These are phyloP conservation scores for Fusarium oligoseptatum DNA, from an alignment of 2,329 filamentous ascomycete genomes.

Conservation along the genomic window DNA sequence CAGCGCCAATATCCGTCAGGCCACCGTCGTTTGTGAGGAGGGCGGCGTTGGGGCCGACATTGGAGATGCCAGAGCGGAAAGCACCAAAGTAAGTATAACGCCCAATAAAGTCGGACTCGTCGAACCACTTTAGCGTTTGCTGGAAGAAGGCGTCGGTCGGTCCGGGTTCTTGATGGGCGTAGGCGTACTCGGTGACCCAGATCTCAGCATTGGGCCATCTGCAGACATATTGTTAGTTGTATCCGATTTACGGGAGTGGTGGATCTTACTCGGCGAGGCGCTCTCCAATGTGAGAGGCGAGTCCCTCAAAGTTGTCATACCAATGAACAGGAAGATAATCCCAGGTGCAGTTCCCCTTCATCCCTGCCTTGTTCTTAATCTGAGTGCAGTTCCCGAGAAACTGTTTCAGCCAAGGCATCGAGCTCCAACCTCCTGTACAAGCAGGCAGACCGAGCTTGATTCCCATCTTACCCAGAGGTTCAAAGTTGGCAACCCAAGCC, in stretches of 20 bases:
- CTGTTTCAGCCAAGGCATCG: constrained; percentile 75
- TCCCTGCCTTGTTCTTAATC: constrained; percentile 61
- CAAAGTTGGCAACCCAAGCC: constrained; percentile 78
- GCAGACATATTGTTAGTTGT: background rate
- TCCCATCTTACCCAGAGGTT: constrained; percentile 74
- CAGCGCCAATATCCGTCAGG: constrained; percentile 81
- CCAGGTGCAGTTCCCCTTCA: constrained; percentile 67
- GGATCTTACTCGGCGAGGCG: constrained; percentile 51
- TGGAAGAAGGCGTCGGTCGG: constrained; percentile 78
- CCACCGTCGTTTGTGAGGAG: constrained; percentile 77
- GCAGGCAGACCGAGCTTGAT: constrained; percentile 78
- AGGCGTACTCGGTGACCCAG: constrained; percentile 86
- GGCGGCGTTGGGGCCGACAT: constrained; percentile 79
- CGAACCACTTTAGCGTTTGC: constrained; percentile 74
- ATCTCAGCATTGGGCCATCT: constrained; percentile 73
- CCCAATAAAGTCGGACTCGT: constrained; percentile 67
- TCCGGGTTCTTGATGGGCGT: constrained; percentile 66
- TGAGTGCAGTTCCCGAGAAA: constrained; percentile 75
- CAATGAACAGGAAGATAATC: constrained; percentile 76
- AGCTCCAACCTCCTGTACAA: constrained; percentile 71
- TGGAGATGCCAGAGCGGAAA: constrained; percentile 77
- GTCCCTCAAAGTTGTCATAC: constrained; percentile 77
- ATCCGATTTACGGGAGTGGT: background rate
- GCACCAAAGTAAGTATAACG: constrained; percentile 83
- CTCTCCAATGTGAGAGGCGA: constrained; percentile 76